Evolutionary conservation across 1,139 yeast species (phyloP).

Genomic region (Pichia sp.): DNA sequence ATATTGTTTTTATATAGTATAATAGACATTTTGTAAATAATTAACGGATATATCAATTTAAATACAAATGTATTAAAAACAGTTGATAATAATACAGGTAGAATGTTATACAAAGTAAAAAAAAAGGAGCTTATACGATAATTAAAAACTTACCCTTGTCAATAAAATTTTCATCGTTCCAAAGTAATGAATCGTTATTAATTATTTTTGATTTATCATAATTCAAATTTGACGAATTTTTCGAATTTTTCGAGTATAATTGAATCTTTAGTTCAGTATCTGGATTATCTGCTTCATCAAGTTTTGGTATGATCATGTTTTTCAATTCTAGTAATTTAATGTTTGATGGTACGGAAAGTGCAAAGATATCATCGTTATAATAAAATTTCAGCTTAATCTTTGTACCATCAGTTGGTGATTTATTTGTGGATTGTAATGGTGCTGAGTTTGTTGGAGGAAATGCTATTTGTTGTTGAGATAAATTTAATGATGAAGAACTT

Average conservation of each 20-base stretch:
- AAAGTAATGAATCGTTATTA: conserved; percentile 19
- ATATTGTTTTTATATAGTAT: not conserved
- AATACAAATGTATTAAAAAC: not conserved
- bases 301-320: conserved; percentile 58
- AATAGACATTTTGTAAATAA: not conserved
- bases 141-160: conserved; percentile 30
- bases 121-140: conserved; percentile 15
- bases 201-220: conserved; percentile 19
- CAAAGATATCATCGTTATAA: conserved; percentile 86
- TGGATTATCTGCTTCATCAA: conserved; percentile 33
- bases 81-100: not conserved
- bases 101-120: not conserved
- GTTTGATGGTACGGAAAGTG: conserved; percentile 63
- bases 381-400: conserved; percentile 72
- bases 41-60: not conserved
- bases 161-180: conserved; percentile 22
- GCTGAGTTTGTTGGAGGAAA: not conserved
- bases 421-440: conserved; percentile 13
- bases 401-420: not conserved
- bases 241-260: conserved; percentile 25
- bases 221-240: conserved; percentile 21
- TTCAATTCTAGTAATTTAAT: conserved; percentile 57
- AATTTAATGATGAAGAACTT: conserved; percentile 5
- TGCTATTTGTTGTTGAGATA: conserved; percentile 6
- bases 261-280: conserved; percentile 19